Base-by-base conservation (phyloP, 768 basidiomycete genomes). In the Tricholoma terreum region DNA sequence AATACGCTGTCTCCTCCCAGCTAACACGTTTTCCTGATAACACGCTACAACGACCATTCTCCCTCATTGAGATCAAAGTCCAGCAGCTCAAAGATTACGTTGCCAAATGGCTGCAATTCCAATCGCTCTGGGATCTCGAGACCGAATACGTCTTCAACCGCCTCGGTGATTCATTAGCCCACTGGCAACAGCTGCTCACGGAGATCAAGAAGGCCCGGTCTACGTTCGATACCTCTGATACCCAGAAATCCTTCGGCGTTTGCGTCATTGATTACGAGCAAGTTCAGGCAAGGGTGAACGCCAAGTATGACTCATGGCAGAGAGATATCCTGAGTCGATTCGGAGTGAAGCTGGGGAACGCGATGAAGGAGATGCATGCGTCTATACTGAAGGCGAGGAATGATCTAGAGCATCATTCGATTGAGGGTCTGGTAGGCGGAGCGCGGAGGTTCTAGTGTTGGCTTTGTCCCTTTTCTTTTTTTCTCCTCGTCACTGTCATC, bases 221-320 rank as follows among this genome's bases (percentile, higher is more conserved):
- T 54, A 98, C 94, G 15, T 98, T 99, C 68, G 97, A 99, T 72
- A 98, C 93, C 17, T 90, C 92, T 24, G 97, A 97, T 65, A 95
- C 92, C 8, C 87, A 89, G 65, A 92, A 89, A 62, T 84, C 84
- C 48, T 97, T 98, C 67, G 94, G 95, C 1, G 90, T 95, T 9
- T 94, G 92, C 67, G 84, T 95, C 43, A 89, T 99, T 65, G 92
- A 98, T 73, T 99, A 98, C 72, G 96, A 98, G 71, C 95, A 96
- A 71, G 97, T 98, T 24, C 97, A 99, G 73, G 84, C 92, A 45
- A 84, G 95, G 63, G 97, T 99, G 66, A 98, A 98, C 71, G 93
- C 95, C 58, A 98, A 98, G 77, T 99, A 99, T 70, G 97, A 98
- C 69, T 79, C 92, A 17, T 98, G 97, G 96, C 96, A 98, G 77